Evolutionary conservation across 2,329 filamentous ascomycete genomes (phyloP), one percentile per base, ranked within the genome.

Genomic region (Microcera coccophila): DNA sequence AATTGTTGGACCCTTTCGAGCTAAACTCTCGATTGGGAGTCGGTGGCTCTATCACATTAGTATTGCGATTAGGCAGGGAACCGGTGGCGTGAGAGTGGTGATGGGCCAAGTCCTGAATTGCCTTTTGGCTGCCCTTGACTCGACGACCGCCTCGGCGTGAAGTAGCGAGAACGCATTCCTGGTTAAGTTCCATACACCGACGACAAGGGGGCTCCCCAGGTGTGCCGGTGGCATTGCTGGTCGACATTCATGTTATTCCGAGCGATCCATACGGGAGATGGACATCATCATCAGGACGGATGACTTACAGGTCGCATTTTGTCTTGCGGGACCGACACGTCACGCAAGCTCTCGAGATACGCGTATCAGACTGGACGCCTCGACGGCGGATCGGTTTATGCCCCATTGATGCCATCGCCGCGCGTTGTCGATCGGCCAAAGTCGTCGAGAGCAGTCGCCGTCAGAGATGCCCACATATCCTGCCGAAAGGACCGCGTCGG

Each of bases 81-180:
- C n/a, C n/a, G n/a, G n/a, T n/a, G n/a, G n/a, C n/a, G n/a, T n/a
- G n/a, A n/a, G n/a, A n/a, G n/a, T n/a, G n/a, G n/a, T n/a, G n/a
- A n/a, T n/a, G n/a, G n/a, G n/a, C n/a, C n/a, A n/a, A n/a, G n/a
- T n/a, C n/a, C n/a, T n/a, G n/a, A n/a, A n/a, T n/a, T n/a, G n/a
- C n/a, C n/a, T n/a, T n/a, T n/a, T n/a, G n/a, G n/a, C n/a, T n/a
- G 9, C 59, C 59, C 35, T 60, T 61, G 43, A 66, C 56, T 22
- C 66, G 61, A 24, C 64, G 60, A 12, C 67, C 66, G 11, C 67
- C 66, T 14, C 68, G 60, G 21, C 60, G 59, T 10, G 67, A 70
- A 4, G 64, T 67, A n/a, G 65, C 66, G 21, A 70, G 55, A 12
- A 69, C 57, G 38, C 68, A 70, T 44, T 69, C 61, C 29, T 62